These are phyloP conservation scores for Carex kokanica DNA, from an alignment of 176 grass and related monocot species.

Conservation along the genomic window DNA sequence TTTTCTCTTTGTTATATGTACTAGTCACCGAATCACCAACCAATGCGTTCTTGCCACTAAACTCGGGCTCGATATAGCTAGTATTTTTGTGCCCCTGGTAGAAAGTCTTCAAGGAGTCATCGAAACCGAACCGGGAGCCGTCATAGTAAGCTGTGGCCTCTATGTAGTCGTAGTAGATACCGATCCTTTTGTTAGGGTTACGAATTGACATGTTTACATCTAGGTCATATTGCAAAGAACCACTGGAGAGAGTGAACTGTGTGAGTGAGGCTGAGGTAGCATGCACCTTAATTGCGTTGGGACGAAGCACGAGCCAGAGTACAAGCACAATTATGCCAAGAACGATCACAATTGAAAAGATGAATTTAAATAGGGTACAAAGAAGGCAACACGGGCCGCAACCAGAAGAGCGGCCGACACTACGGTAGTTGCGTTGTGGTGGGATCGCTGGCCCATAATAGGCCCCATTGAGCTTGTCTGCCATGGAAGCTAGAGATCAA, in stretches of 20 bases:
- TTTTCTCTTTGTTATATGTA: constrained; percentile 50
- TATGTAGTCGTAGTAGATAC: constrained; percentile 44
- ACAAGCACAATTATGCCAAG: constrained; percentile 35
- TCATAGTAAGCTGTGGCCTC: constrained; percentile 45
- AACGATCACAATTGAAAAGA: constrained; percentile 19
- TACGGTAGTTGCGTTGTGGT: constrained; percentile 34
- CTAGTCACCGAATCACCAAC: constrained; percentile 24
- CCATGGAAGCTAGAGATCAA: neutral
- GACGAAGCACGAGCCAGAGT: constrained; percentile 59
- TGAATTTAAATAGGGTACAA: constrained; percentile 39
- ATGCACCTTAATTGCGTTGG: constrained; percentile 33
- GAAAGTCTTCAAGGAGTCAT: constrained; percentile 32
- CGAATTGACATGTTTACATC: constrained; percentile 43
- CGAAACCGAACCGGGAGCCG: constrained; percentile 46
- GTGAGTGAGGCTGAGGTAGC: constrained; percentile 42
- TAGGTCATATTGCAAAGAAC: constrained; percentile 46
- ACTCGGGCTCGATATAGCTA: constrained; percentile 23
- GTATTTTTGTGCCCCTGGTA: constrained; percentile 53
- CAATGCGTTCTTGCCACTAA: constrained; percentile 1
- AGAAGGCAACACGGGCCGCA: constrained; percentile 23
- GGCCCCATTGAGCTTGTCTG: constrained; percentile 21
- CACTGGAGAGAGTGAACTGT: constrained; percentile 45
- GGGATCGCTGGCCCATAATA: constrained; percentile 56
- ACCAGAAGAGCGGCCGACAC: neutral
- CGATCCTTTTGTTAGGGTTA: constrained; percentile 48